Base-by-base conservation (phyloP, 345 rosid genomes). In the Anastatica hierochuntica region DNA sequence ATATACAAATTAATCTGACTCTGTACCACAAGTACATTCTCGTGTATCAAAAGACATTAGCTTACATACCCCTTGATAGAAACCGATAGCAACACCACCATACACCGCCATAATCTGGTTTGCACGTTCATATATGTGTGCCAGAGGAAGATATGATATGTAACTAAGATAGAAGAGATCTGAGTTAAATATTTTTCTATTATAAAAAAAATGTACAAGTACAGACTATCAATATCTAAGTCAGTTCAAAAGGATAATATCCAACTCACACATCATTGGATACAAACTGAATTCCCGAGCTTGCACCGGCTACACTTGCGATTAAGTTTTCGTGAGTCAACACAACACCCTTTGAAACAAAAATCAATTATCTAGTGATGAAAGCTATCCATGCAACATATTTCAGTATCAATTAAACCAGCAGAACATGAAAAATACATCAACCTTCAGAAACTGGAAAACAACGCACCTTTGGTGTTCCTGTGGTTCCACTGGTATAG, bases 401-500 rank as follows among this genome's bases (percentile, higher is more conserved):
- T 47, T n/a, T 51, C 27, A 62, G 51, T 20, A 47, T 33, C 12
- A 56, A 19, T 27, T 34, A 33, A 53, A 50, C 59, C 34, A 70
- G 20, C 20, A 13, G 54, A 68, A 40, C 62, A 30, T 20, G 7
- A 37, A 38, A 26, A 11, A 39, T 13, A 47, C 19, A 54, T 55
- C 40, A 36, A 62, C 62, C 45, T 45, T 53, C 33, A 53, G 24
- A 43, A 19, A 17, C 29, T 20, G 23, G 11, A 5, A 36, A 26
- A 57, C 26, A 44, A 13, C 54, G 55, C 64, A 84, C 98, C 85
- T 87, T 87, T 31, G 98, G 98, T 53, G 85, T 80, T 65, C 98
- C 98, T 16, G 98, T 87, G 39, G 98, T 90, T 49, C 97, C 97
- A 76, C 97, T 87, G 13, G 97, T 90, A 66, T 87, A 90, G 87